phyloP scores from a whole-genome alignment of 73 alveolate species.

The Blepharisma stoltei region DNA sequence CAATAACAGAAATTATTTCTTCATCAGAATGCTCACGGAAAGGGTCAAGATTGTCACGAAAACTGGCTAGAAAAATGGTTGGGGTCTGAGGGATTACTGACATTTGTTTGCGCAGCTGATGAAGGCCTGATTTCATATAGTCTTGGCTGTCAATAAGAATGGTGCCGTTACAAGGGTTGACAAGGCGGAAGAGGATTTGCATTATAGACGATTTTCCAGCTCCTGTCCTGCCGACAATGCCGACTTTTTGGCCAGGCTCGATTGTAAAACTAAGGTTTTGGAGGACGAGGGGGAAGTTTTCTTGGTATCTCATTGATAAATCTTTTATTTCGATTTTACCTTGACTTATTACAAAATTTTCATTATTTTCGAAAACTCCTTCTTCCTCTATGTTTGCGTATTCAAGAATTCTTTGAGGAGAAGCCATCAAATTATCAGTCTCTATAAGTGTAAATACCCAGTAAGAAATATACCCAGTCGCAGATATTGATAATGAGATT shows the following conservation, averaged over 20 bases:
- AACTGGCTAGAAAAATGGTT: constrained; percentile 39
- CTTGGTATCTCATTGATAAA: constrained; percentile 68
- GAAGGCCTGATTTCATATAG: constrained; percentile 49
- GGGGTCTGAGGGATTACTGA: constrained; percentile 50
- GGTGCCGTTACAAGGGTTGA: constrained; percentile 62
- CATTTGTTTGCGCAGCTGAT: constrained; percentile 65
- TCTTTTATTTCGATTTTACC: constrained; percentile 58
- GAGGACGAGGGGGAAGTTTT: constrained; percentile 49
- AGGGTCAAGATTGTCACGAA: constrained; percentile 56
- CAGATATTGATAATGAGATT: background rate
- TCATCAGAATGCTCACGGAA: constrained; percentile 36
- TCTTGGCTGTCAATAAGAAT: constrained; percentile 71
- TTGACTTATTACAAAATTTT: background rate
- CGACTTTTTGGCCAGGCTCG: constrained; percentile 62
- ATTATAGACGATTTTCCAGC: constrained; percentile 81
- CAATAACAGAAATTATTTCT: background rate
- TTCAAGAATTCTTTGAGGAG: constrained; percentile 4
- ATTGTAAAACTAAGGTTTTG: constrained; percentile 48
- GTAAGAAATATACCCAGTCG: background rate
- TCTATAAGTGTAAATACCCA: background rate
- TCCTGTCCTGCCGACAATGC: constrained; percentile 82
- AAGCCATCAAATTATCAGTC: background rate
- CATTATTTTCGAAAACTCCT: background rate
- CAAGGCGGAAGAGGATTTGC: constrained; percentile 54
- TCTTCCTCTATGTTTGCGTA: constrained; percentile 1